Percentiles rank a stretch among this genome's conserved stretches.
Evolutionary conservation across 257 asterid species (phyloP).

Genomic region (Petunia secreta): DNA sequence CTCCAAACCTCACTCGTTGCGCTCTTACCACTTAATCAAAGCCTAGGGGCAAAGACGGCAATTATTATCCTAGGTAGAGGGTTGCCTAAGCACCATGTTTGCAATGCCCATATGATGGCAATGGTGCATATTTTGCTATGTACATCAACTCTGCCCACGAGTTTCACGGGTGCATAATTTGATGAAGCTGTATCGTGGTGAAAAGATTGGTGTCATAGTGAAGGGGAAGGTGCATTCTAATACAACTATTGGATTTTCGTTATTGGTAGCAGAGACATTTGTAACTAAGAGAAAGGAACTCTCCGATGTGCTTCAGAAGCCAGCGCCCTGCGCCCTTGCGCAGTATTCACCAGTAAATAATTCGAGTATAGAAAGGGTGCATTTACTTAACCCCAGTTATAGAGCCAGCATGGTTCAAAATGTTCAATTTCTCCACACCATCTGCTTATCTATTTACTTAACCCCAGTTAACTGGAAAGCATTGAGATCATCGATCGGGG

Average conservation of each 20-base stretch:
- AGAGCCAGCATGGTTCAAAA: not conserved
- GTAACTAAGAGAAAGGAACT: conserved; percentile 44
- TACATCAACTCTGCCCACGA: conserved; percentile 92
- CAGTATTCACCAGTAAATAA: not conserved
- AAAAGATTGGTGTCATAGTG: conserved; percentile 79
- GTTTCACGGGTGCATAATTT: conserved; percentile 89
- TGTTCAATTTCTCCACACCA: not conserved
- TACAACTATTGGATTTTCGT: conserved; percentile 86
- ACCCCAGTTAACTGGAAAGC: not conserved
- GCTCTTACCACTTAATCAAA: too few species aligned
- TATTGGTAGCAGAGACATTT: conserved; percentile 80
- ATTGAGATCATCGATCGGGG: not conserved
- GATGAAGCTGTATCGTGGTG: conserved; percentile 99
- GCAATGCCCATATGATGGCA: conserved; percentile 95
- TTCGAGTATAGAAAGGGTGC: not conserved
- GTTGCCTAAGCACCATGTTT: conserved; percentile 89
- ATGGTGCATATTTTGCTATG: conserved; percentile 87
- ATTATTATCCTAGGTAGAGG: conserved; percentile 90
- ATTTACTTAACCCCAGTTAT: not conserved
- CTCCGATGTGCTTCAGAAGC: not conserved
- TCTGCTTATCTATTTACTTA: not conserved
- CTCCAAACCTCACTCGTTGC: too few species aligned
- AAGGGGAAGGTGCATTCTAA: conserved; percentile 92
- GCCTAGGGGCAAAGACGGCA: too few species aligned
- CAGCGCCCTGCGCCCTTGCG: not conserved